Percentiles rank a stretch among this genome's conserved stretches.
Evolutionary conservation across 176 grass and related monocot genomes (phyloP).

Genomic region (Aegilops speltoides): DNA sequence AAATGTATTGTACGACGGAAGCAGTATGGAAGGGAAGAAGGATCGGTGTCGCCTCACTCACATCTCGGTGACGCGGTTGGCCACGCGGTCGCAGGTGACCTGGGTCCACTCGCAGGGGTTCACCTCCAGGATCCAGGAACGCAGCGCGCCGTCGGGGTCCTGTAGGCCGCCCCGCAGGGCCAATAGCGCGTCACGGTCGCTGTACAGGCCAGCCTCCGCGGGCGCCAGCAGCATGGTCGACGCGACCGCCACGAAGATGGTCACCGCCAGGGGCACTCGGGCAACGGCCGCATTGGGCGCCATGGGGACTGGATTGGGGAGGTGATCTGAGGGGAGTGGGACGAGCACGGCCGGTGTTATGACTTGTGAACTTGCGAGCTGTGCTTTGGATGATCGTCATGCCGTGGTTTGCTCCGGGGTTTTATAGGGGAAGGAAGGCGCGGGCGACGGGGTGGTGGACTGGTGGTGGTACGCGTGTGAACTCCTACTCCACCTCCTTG

Average conservation of each 20-base stretch:
- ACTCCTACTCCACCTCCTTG: no score
- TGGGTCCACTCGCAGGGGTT: slow-evolving; percentile 65
- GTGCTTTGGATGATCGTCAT: no score
- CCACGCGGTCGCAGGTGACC: slow-evolving; percentile 45
- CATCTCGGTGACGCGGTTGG: slow-evolving; percentile 54
- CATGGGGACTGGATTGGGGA: neutral
- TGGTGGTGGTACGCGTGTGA: no score
- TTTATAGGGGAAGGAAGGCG: no score
- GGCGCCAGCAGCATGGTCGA: neutral
- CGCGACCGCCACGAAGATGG: neutral
- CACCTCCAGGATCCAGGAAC: slow-evolving; percentile 42
- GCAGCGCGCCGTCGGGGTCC: slow-evolving; percentile 49
- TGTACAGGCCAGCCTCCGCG: slow-evolving; percentile 31
- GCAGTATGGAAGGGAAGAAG: neutral
- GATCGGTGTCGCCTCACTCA: slow-evolving; percentile 15
- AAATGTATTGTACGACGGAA: no score
- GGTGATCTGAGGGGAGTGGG: neutral
- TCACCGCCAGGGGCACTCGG: neutral
- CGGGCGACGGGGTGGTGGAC: no score
- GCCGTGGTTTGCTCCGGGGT: no score
- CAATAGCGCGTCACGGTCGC: slow-evolving; percentile 24
- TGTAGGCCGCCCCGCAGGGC: slow-evolving; percentile 30
- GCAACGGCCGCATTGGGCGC: slow-evolving; percentile 13
- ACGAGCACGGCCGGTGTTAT: neutral
- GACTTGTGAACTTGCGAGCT: no score